Base-by-base conservation (phyloP, 768 basidiomycete species). In the Suillus occidentalis region DNA sequence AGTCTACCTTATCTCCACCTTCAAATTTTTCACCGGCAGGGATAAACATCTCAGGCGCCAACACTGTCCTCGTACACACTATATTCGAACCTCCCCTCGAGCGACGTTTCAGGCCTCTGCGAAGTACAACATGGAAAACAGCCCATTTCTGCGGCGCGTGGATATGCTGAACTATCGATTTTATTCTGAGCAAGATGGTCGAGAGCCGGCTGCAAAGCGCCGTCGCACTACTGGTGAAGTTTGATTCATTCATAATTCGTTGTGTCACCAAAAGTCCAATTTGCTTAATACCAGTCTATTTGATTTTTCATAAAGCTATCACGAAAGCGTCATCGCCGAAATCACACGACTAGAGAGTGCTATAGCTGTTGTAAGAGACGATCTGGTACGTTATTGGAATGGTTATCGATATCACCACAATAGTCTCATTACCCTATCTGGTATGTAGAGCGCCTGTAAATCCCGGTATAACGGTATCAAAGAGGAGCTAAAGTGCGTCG, bases 401-500 rank as follows among this genome's bases (percentile, higher is more conserved):
- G 13, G 34, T 34, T 12, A 25, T 13, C 25, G 16, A 22, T 56
- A 25, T 36, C n/a, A 39, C 31, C 6, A 36, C 52, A 10, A 1
- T 12, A 58, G 18, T 59, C 57, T 59, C 10, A 42, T 59, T 6
- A 8, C 20, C 42, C 12, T 18, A 28, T 42, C 18, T 40, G 37
- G 13, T 39, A 61, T 43, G 39, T 70, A 96, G 95, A 87, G 83
- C 65, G 92, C 91, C 5, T 88, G 87, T 72, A 91, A 87, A 68
- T 81, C 88, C 10, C 88, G 91, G 3, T 80, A 95, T 28, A 87
- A 81, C 6, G 95, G 95, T 36, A 81, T 94, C 65, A 89, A 89
- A 70, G 89, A 91, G 66, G 95, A 99, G 72, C 79, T 95, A 34
- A 93, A 92, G 75, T 89, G 95, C 67, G 78, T 92, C 60, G 86